These are phyloP conservation scores for Candida maltosa DNA, from an alignment of 805 yeast species.

Conservation along the genomic window DNA sequence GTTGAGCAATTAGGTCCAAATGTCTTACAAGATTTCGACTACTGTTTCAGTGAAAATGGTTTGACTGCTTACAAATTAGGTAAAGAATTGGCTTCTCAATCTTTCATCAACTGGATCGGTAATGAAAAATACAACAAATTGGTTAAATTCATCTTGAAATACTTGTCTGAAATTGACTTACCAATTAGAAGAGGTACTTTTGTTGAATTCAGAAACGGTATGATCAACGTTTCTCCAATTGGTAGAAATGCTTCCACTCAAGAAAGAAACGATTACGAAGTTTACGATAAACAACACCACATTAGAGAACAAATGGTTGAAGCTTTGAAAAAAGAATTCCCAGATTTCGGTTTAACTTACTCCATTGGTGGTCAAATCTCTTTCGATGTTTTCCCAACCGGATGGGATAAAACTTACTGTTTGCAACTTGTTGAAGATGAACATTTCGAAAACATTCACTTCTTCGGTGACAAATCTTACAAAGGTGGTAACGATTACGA, in stretches of 20 bases:
- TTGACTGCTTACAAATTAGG: conserved; percentile 95
- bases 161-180: conserved; percentile 80
- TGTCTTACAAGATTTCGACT: conserved; percentile 80
- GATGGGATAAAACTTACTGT: conserved; percentile 99
- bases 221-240: conserved; percentile 96
- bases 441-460: conserved; percentile 84
- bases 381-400: conserved; percentile 99
- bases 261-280: conserved; percentile 92
- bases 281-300: conserved; percentile 73
- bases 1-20: conserved; percentile 89
- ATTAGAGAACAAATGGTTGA: conserved; percentile 81
- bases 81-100: conserved; percentile 83
- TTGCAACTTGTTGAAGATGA: conserved; percentile 87
- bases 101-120: conserved; percentile 94
- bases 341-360: conserved; percentile 84
- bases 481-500: conserved; percentile 98
- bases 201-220: conserved; percentile 98
- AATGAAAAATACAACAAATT: conserved; percentile 89
- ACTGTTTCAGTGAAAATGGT: conserved; percentile 96
- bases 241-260: conserved; percentile 96
- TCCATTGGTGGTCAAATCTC: conserved; percentile 99
- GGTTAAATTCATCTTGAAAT: conserved; percentile 78
- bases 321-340: conserved; percentile 79
- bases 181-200: conserved; percentile 99
- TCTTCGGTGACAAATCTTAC: conserved; percentile 97